phyloP scores from a whole-genome alignment of 163 green algal genomes.

The Chlamydomonas reinhardtii region DNA sequence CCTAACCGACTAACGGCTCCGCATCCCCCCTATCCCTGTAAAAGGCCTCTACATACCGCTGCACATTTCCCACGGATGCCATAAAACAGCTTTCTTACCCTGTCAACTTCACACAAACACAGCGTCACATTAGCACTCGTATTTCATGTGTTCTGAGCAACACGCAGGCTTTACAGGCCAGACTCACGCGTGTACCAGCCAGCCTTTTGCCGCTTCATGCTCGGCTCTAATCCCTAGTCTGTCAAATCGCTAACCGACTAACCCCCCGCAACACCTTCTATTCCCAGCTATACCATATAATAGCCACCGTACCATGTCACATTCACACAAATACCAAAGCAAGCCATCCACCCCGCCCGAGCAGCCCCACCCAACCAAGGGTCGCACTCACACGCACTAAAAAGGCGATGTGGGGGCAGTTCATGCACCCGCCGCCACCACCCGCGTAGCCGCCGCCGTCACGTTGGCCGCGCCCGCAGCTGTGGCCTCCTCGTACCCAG shows the following conservation, averaged over 20 bases:
- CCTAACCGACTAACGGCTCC: background rate
- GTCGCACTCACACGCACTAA: background rate
- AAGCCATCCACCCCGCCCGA: background rate
- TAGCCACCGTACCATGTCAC: background rate
- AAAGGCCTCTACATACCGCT: background rate
- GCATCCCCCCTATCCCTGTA: background rate
- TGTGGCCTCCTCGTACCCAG: background rate
- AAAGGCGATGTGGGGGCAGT: background rate
- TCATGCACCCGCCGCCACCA: background rate
- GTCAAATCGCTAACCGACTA: background rate
- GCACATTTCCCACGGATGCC: background rate
- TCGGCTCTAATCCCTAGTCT: background rate
- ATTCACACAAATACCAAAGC: background rate
- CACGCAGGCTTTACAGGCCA: background rate
- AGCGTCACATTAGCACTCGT: background rate
- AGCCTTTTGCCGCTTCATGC: background rate
- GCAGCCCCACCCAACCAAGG: background rate
- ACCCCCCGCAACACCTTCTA: background rate
- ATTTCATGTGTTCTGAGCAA: background rate
- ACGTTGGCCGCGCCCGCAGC: background rate
- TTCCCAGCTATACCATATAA: background rate
- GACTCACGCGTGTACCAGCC: background rate
- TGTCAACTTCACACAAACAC: background rate
- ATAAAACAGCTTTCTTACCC: background rate
- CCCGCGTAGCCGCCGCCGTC: background rate